Conservation (phyloP, 116 monocot species). For the Cymodocea nodosa region DNA sequence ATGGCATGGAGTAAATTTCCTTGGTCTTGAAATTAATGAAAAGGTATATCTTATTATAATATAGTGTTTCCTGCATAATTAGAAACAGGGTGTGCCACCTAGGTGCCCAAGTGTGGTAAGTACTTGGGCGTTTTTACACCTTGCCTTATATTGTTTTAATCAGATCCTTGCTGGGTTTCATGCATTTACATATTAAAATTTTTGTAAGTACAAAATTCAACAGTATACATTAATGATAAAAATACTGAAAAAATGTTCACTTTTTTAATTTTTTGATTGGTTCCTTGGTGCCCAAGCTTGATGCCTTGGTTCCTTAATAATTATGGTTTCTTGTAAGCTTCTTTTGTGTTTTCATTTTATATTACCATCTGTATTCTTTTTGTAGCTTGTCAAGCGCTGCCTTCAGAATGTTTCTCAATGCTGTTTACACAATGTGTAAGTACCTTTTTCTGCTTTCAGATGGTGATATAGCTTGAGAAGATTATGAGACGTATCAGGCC, state of each 20-base stretch:
- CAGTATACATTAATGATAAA: too few species aligned
- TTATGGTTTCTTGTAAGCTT: background rate
- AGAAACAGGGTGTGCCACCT: too few species aligned
- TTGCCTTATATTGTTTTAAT: background rate
- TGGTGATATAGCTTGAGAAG: background rate
- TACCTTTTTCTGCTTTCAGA: background rate
- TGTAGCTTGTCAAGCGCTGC: constrained; percentile 19
- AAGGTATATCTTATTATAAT: constrained; percentile 6
- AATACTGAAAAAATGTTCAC: too few species aligned
- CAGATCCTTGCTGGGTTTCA: constrained; percentile 1
- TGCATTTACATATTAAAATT: too few species aligned
- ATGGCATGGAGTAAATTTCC: constrained; percentile 16
- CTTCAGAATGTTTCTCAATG: constrained; percentile 4
- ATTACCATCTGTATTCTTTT: background rate
- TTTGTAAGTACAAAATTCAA: too few species aligned
- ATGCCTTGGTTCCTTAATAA: too few species aligned
- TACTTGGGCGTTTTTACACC: too few species aligned
- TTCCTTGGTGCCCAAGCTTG: too few species aligned
- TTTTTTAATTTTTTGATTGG: too few species aligned
- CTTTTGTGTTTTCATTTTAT: background rate
- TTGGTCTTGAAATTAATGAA: constrained; percentile 20
- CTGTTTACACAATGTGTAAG: constrained; percentile 16
- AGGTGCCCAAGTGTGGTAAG: too few species aligned
- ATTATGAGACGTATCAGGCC: too few species aligned
- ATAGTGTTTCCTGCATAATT: background rate